Conservation (phyloP, 331 rosid species). For the Rosa hybrid region DNA sequence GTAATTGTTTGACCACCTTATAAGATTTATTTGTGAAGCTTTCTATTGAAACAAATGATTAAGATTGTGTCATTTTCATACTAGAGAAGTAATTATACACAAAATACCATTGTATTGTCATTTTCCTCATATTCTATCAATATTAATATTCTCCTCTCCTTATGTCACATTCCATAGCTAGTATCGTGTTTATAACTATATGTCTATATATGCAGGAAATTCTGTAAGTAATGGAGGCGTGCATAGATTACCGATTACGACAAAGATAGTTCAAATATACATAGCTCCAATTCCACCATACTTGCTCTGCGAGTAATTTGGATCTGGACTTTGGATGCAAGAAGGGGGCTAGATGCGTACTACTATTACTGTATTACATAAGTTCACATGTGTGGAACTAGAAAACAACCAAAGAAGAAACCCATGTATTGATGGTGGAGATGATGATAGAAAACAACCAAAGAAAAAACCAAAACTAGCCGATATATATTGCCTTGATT, state of each 20-base stretch:
- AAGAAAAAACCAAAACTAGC: neutral
- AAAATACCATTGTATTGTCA: conserved; percentile 16
- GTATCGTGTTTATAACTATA: neutral
- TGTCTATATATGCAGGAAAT: neutral
- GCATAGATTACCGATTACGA: conserved; percentile 5
- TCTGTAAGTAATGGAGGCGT: neutral
- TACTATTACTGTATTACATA: neutral
- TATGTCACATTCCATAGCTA: conserved; percentile 16
- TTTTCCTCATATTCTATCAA: conserved; percentile 22
- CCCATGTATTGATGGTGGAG: neutral
- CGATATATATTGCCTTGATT: too few species aligned
- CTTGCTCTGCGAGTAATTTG: conserved; percentile 13
- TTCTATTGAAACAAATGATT: neutral
- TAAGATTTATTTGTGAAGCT: neutral
- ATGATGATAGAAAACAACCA: neutral
- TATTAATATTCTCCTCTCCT: neutral
- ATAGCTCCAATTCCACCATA: conserved; percentile 5
- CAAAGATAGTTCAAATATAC: conserved; percentile 11
- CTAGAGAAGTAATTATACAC: neutral
- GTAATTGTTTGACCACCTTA: too few species aligned
- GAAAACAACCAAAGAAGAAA: neutral
- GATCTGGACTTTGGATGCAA: neutral
- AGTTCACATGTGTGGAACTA: neutral
- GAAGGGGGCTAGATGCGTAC: neutral
- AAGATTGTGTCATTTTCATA: neutral